Base-by-base conservation (phyloP, 352 stramenopile genomes). In the Globisporangium viniferum region DNA sequence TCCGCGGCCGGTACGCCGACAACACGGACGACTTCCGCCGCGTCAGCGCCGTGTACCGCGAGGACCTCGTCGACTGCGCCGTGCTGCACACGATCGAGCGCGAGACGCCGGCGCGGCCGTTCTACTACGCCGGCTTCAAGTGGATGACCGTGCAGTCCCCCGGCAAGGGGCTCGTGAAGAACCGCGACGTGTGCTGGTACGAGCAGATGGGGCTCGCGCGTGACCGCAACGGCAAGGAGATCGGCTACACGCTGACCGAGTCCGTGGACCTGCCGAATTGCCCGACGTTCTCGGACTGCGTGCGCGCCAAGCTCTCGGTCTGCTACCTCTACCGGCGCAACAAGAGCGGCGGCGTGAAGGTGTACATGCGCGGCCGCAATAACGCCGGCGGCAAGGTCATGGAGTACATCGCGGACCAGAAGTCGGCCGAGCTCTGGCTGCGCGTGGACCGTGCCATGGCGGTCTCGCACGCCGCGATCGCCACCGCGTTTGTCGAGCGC, bases 81-180 rank as follows among this genome's bases (percentile, higher is more conserved):
- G 79, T 93, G 39, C 71, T 93, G 14, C 81, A 87, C 62, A 79
- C 86, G 36, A 82, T 93, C 59, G 79, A 87, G 62, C 72, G 68
- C 20, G 75, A 80, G 62, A 84, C 78, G 24, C 58, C 67, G 0
- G 62, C 73, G 12, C 75, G 88, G 10, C 85, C 85, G 2, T 93
- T 89, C 67, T 91, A 86, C 67, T 88, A 86, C 62, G 84, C 82
- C 8, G 87, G 85, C 41, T 92, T 93, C 76, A 93, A 93, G 73
- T 93, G 85, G 85, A 91, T 90, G 81, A 91, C 81, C 7, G 83
- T 91, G 59, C 74, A 84, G 62, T 90, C 78, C 0, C 85, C 81
- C 0, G 81, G 82, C 44, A 90, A 91, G 53, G 81, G 85, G 5
- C 64, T 93, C 56, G 81, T 93, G 20, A 90, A 91, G 75, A 90